Percentiles rank a stretch among this genome's conserved stretches.
These are phyloP conservation scores for Dioszegia hungarica DNA, from an alignment of 768 basidiomycete species.

Conservation along the genomic window DNA sequence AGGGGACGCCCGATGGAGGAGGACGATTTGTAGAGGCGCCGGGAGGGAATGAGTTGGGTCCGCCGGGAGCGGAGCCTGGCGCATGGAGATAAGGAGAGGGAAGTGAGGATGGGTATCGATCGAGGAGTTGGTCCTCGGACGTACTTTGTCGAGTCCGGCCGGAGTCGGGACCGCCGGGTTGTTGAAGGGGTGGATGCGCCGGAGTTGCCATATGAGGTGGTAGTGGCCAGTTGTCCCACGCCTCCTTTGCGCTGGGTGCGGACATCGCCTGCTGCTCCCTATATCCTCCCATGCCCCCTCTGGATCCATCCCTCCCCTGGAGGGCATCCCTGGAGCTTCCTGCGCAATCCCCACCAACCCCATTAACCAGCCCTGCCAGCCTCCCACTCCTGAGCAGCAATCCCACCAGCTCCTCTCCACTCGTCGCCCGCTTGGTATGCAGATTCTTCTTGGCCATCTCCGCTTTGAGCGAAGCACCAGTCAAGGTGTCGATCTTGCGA, in stretches of 20 bases:
- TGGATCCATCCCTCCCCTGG: background rate
- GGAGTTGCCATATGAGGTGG: too few species aligned
- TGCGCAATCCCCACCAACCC: background rate
- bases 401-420: slow-evolving; percentile 52
- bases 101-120: too few species aligned
- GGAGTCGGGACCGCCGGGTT: too few species aligned
- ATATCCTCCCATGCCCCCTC: background rate
- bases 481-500: slow-evolving; percentile 82
- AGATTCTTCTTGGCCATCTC: slow-evolving; percentile 99
- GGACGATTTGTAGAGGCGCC: too few species aligned
- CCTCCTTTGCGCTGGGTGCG: slow-evolving; percentile 20
- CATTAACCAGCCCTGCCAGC: slow-evolving; percentile 22
- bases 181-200: too few species aligned
- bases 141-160: too few species aligned
- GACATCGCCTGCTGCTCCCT: background rate
- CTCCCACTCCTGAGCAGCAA: slow-evolving; percentile 34
- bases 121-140: too few species aligned
- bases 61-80: too few species aligned
- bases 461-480: slow-evolving; percentile 86
- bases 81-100: too few species aligned
- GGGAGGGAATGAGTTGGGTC: too few species aligned
- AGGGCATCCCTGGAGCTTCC: too few species aligned
- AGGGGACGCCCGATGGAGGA: too few species aligned
- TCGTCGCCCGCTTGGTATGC: slow-evolving; percentile 86
- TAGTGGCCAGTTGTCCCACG: slow-evolving; percentile 32